A percentile compares a stretch with the other conserved stretches of the same genome.
phyloP scores from a whole-genome alignment of 2,329 filamentous ascomycete species.

The Colletotrichum godetiae region DNA sequence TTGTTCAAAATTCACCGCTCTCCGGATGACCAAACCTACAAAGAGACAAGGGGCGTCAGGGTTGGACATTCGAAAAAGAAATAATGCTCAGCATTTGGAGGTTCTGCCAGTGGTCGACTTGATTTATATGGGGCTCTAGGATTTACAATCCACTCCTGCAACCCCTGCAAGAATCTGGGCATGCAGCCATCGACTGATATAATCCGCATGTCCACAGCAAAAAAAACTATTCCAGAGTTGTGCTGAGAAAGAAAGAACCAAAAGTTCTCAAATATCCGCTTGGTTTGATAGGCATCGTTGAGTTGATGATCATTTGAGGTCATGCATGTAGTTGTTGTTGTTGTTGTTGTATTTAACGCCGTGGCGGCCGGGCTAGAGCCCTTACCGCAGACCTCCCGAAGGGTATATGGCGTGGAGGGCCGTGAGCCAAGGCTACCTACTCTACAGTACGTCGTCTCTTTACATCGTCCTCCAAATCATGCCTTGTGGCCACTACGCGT shows the following conservation, averaged over 20 bases:
- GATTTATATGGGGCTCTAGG: background rate
- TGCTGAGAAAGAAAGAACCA: background rate
- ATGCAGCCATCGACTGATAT: background rate
- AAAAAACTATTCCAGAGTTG: background rate
- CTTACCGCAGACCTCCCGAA: too few relatives aligned
- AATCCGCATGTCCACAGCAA: background rate
- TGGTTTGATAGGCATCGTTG: background rate
- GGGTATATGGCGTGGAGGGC: too few relatives aligned
- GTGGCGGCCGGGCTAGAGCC: too few relatives aligned
- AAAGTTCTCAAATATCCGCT: background rate
- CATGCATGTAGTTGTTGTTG: background rate
- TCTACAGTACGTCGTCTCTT: too few relatives aligned
- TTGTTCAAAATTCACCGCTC: background rate
- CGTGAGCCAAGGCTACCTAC: too few relatives aligned
- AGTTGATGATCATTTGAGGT: background rate
- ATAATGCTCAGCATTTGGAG: background rate
- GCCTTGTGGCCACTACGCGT: too few relatives aligned
- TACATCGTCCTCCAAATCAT: too few relatives aligned
- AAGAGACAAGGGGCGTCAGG: background rate
- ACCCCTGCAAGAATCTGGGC: background rate
- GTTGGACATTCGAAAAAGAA: constrained; percentile 10
- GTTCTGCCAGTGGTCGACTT: background rate
- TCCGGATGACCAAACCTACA: background rate
- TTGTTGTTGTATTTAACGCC: too few relatives aligned
- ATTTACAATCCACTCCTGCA: background rate